These are phyloP conservation scores for Colletotrichum chlorophyti DNA, from an alignment of 2,329 filamentous ascomycete species.

Conservation along the genomic window DNA sequence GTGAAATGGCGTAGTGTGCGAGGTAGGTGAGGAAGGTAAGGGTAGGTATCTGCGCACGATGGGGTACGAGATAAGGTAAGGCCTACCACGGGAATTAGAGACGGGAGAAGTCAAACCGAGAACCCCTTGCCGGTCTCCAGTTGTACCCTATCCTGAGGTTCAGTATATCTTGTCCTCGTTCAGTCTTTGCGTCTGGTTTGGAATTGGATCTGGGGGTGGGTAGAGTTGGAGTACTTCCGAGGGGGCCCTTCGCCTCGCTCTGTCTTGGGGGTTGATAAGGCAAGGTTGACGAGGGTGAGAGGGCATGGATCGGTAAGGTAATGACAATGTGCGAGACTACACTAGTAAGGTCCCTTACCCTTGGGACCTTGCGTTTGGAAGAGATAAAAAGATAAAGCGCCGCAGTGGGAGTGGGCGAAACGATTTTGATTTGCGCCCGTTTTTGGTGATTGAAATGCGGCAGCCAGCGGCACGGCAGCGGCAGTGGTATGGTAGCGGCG, in stretches of 20 bases:
- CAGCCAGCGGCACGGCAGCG: not conserved
- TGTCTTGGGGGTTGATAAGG: not conserved
- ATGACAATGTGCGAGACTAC: too few species aligned
- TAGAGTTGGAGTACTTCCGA: constrained; percentile 18
- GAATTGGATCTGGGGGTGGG: constrained; percentile 19
- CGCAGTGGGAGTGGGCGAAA: constrained; percentile 24
- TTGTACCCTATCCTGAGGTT: too few species aligned
- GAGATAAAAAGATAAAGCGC: constrained; percentile 24
- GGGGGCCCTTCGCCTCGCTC: not conserved
- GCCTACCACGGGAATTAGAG: constrained; percentile 7
- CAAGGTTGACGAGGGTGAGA: too few species aligned
- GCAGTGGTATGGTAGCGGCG: not conserved
- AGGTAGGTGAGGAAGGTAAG: too few species aligned
- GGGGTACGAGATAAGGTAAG: constrained; percentile 22
- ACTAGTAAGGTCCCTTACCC: too few species aligned
- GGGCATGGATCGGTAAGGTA: too few species aligned
- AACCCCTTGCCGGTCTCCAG: not conserved
- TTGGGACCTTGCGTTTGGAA: too few species aligned
- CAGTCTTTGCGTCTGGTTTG: too few species aligned
- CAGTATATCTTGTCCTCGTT: too few species aligned
- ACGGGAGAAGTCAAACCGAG: not conserved
- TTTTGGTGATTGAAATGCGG: constrained; percentile 26
- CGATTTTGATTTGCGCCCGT: constrained; percentile 29
- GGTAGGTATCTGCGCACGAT: too few species aligned
- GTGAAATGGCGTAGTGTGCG: constrained; percentile 3